phyloP scores from a whole-genome alignment of 768 basidiomycete genomes.

The Nidula microcarpa region DNA sequence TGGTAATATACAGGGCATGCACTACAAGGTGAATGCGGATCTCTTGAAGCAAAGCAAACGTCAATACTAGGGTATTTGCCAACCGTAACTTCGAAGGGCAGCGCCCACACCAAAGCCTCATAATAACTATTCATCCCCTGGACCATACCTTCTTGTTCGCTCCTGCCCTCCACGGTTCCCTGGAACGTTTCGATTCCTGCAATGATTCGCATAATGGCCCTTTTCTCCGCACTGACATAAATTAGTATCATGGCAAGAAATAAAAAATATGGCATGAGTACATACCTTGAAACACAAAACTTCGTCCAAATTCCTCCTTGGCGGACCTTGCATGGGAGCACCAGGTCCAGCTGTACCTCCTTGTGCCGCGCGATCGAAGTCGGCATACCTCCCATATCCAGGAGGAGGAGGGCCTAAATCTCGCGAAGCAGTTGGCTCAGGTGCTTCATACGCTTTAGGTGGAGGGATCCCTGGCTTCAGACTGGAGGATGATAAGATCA shows the following conservation, averaged over 20 bases:
- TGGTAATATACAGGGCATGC: too few relatives aligned
- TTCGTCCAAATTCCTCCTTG: constrained; percentile 74
- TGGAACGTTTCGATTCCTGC: constrained; percentile 86
- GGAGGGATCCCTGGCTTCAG: constrained; percentile 75
- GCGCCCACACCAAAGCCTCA: too few relatives aligned
- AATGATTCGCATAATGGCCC: constrained; percentile 95
- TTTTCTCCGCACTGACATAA: constrained; percentile 74
- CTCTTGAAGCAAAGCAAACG: too few relatives aligned
- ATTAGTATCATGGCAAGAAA: constrained; percentile 1
- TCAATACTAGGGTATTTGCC: too few relatives aligned
- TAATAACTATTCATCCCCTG: constrained; percentile 17
- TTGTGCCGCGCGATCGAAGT: constrained; percentile 58
- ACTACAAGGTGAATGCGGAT: too few relatives aligned
- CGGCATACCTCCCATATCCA: constrained; percentile 82
- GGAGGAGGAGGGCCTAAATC: constrained; percentile 91
- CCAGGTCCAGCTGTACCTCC: constrained; percentile 22
- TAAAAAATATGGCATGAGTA: constrained; percentile 1
- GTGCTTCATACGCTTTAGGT: constrained; percentile 73
- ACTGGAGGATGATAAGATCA: constrained; percentile 33
- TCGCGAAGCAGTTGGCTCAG: constrained; percentile 68
- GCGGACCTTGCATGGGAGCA: constrained; percentile 25
- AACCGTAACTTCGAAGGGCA: too few relatives aligned
- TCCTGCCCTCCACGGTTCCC: constrained; percentile 87
- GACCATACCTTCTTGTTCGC: constrained; percentile 40
- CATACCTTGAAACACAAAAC: constrained; percentile 85